phyloP scores from a whole-genome alignment of 75 land plant species.

The Sequoia sempervirens region DNA sequence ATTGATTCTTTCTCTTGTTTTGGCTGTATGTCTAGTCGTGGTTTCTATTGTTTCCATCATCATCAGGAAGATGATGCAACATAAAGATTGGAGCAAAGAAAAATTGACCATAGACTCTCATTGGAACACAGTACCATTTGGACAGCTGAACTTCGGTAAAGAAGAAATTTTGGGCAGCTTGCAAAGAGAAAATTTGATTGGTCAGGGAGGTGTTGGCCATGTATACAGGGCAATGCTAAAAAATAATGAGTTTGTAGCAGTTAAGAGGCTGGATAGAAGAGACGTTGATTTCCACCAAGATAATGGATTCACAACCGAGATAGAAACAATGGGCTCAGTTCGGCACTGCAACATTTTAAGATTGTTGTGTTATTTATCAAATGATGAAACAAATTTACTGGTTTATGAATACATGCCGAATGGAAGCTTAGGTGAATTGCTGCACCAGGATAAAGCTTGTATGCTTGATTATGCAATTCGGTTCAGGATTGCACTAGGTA shows the following conservation, averaged over 20 bases:
- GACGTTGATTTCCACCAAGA: neutral
- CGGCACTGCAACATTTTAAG: slow-evolving; percentile 27
- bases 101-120: neutral
- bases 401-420: slow-evolving; percentile 42
- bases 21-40: neutral
- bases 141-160: slow-evolving; percentile 18
- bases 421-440: slow-evolving; percentile 35
- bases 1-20: slow-evolving; percentile 7
- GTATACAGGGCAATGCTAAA: slow-evolving; percentile 27
- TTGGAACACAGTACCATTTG: slow-evolving; percentile 15
- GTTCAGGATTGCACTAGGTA: no score
- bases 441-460: no score
- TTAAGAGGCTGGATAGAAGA: slow-evolving; percentile 24
- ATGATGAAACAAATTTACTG: slow-evolving; percentile 24
- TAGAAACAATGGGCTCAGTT: slow-evolving; percentile 24
- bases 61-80: neutral
- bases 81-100: neutral
- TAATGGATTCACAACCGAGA: slow-evolving; percentile 14
- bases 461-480: no score
- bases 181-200: slow-evolving; percentile 30
- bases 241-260: slow-evolving; percentile 31
- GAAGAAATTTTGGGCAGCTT: slow-evolving; percentile 13
- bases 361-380: slow-evolving; percentile 31
- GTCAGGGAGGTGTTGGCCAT: slow-evolving; percentile 32
- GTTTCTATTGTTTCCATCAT: neutral